Conservation (phyloP, 2,329 filamentous ascomycete genomes). For the Teratosphaeria pseudoeucalypti region DNA sequence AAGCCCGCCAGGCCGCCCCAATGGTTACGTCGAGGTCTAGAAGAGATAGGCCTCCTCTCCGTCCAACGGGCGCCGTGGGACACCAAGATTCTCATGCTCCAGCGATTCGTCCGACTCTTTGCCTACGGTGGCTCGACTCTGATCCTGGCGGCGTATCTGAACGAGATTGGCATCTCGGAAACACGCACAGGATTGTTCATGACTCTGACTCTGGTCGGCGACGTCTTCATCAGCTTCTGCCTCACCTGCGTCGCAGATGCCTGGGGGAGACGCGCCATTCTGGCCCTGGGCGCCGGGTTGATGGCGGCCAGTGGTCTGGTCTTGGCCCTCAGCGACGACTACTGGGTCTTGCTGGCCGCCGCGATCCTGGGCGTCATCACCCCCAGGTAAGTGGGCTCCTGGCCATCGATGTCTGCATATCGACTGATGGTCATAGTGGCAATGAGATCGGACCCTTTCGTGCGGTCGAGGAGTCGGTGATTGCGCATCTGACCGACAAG, state of each 20-base stretch:
- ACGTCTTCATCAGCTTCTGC: constrained; percentile 20
- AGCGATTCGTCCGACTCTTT: constrained; percentile 52
- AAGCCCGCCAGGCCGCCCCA: neutral
- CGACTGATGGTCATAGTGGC: constrained; percentile 10
- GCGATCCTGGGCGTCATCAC: constrained; percentile 26
- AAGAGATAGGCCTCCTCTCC: constrained; percentile 39
- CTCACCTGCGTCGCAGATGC: constrained; percentile 23
- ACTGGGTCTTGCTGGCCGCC: constrained; percentile 21
- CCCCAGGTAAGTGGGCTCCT: constrained; percentile 4
- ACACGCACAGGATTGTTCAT: constrained; percentile 26
- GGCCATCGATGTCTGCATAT: neutral
- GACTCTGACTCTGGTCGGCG: constrained; percentile 24
- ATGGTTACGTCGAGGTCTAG: neutral
- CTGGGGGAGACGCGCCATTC: constrained; percentile 19
- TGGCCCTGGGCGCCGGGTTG: constrained; percentile 18
- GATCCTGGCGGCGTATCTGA: constrained; percentile 23
- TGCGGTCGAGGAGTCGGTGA: constrained; percentile 24
- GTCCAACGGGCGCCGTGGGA: constrained; percentile 36
- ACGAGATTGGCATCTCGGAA: constrained; percentile 19
- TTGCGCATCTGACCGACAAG: constrained; percentile 21
- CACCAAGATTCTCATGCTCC: constrained; percentile 47
- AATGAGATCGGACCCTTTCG: constrained; percentile 28
- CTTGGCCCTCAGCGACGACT: constrained; percentile 19
- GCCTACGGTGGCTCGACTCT: constrained; percentile 45
- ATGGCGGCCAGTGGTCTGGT: constrained; percentile 21